A percentile compares a stretch with the other conserved stretches of the same genome.
These are phyloP conservation scores for Sanghuangporus weigelae DNA, from an alignment of 1,284 basidiomycete species.

Conservation along the genomic window DNA sequence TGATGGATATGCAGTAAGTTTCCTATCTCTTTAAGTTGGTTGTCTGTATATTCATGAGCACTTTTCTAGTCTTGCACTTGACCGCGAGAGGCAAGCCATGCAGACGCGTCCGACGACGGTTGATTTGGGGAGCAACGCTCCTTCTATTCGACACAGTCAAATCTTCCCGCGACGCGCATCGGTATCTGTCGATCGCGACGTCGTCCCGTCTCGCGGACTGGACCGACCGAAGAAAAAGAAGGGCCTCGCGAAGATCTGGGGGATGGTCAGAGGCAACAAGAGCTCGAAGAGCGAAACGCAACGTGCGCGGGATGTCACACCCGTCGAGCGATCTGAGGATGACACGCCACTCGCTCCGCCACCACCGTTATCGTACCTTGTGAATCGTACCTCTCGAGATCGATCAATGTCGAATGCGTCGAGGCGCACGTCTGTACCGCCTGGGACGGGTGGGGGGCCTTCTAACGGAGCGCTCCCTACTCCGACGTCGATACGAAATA, in stretches of 20 bases:
- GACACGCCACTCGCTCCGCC: slow-evolving; percentile 77
- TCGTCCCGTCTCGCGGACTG: slow-evolving; percentile 35
- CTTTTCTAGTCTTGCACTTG: slow-evolving; percentile 58
- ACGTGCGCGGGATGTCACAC: slow-evolving; percentile 32
- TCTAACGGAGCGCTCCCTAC: slow-evolving; percentile 6
- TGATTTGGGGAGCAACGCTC: slow-evolving; percentile 35
- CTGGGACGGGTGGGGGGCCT: slow-evolving; percentile 30
- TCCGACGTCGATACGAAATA: slow-evolving; percentile 17
- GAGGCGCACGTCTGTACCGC: slow-evolving; percentile 63
- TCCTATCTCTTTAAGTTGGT: slow-evolving; percentile 8
- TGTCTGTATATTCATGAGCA: slow-evolving; percentile 12
- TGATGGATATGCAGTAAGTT: slow-evolving; percentile 92
- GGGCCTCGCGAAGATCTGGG: slow-evolving; percentile 80
- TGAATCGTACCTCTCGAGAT: slow-evolving; percentile 47
- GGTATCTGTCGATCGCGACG: slow-evolving; percentile 44
- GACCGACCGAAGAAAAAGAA: slow-evolving; percentile 68
- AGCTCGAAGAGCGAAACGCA: slow-evolving; percentile 25
- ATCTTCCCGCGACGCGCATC: slow-evolving; percentile 18
- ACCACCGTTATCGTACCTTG: slow-evolving; percentile 79
- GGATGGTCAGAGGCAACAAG: slow-evolving; percentile 58
- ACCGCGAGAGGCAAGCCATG: slow-evolving; percentile 49
- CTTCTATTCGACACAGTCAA: slow-evolving; percentile 48
- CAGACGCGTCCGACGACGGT: slow-evolving; percentile 36
- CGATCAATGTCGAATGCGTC: slow-evolving; percentile 28
- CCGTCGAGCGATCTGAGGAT: slow-evolving; percentile 49